These are phyloP conservation scores for Sporothrix pseudoabietina DNA, from an alignment of 2,329 filamentous ascomycete species.

Conservation along the genomic window DNA sequence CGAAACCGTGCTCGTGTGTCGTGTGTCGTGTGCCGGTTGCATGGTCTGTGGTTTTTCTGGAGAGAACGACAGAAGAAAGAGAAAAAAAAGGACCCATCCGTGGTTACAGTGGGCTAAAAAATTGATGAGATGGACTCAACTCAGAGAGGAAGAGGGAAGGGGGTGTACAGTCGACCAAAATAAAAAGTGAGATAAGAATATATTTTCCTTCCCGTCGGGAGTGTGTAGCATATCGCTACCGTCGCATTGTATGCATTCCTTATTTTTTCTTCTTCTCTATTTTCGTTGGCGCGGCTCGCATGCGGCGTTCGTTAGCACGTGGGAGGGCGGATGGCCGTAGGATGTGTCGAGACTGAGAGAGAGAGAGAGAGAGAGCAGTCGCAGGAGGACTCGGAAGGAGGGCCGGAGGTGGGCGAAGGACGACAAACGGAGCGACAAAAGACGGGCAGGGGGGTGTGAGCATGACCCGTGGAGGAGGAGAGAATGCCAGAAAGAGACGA, in stretches of 20 bases:
- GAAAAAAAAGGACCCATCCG: conserved; percentile 10
- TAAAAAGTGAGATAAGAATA: background rate
- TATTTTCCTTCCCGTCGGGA: background rate
- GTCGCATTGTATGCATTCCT: background rate
- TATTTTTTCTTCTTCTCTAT: too few species aligned
- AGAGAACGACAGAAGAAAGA: background rate
- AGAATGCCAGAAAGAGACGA: background rate
- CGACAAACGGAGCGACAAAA: background rate
- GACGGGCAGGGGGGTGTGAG: background rate
- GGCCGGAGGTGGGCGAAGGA: conserved; percentile 10
- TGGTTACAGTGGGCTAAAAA: background rate
- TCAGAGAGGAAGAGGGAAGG: background rate
- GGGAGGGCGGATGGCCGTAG: background rate
- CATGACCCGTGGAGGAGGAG: background rate
- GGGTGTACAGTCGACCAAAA: background rate
- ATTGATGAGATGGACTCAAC: too few species aligned
- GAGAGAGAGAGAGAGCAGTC: background rate
- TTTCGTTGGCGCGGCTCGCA: background rate
- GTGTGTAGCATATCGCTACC: background rate
- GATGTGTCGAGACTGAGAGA: background rate
- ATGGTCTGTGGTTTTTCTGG: background rate
- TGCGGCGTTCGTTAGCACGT: conserved; percentile 13
- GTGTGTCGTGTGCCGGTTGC: conserved; percentile 18
- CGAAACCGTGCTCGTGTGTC: conserved; percentile 17
- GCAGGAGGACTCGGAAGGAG: background rate